A percentile compares a stretch with the other conserved stretches of the same genome.
phyloP scores from a whole-genome alignment of 345 rosid genomes.

The Arabidopsis thaliana region TAIR10.1 NC_003076.8:20135001-20135500 shows the following conservation, averaged over 20 bases:
- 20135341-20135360: neutral
- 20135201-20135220: neutral
- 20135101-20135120: too few species aligned
- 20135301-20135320: conserved; percentile 9
- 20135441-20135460: neutral
- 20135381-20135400: neutral
- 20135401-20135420: neutral
- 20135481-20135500: neutral
- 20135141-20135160: neutral
- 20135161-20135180: neutral
- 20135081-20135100: too few species aligned
- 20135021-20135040: too few species aligned
- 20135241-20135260: neutral
- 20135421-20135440: neutral
- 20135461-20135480: neutral
- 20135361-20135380: neutral
- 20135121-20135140: neutral
- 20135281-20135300: conserved; percentile 19
- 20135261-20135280: neutral
- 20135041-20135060: too few species aligned
- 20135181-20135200: neutral
- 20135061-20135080: too few species aligned
- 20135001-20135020: too few species aligned
- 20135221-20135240: neutral
- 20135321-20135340: conserved; percentile 1